Evolutionary conservation across 768 basidiomycete genomes (phyloP).

Genomic region (Calocybe cyanea): DNA sequence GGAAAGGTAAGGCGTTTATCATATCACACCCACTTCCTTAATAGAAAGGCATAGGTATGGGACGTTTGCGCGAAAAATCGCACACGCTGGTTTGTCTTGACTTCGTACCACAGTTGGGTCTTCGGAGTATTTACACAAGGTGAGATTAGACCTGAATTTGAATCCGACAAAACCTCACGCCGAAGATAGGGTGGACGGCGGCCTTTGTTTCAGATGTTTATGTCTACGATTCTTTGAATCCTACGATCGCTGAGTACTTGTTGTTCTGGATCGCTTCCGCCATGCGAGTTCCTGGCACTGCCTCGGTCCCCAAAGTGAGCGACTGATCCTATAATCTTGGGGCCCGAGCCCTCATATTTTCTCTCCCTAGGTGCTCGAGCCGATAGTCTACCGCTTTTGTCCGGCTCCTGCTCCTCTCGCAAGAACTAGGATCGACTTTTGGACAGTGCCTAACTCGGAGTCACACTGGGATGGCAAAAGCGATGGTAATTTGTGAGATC

Average conservation of each 20-base stretch:
- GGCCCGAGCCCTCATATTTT: constrained; percentile 10
- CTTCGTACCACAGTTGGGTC: constrained; percentile 57
- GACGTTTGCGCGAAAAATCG: constrained; percentile 47
- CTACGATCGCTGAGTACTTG: constrained; percentile 49
- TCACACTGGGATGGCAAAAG: constrained; percentile 43
- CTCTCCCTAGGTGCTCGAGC: constrained; percentile 39
- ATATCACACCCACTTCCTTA: background rate
- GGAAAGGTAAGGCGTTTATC: constrained; percentile 39
- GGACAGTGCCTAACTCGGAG: constrained; percentile 31
- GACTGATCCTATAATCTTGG: constrained; percentile 17
- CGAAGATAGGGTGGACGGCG: constrained; percentile 43
- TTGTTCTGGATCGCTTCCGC: constrained; percentile 56
- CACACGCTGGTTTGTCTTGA: constrained; percentile 54
- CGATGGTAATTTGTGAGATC: constrained; percentile 24
- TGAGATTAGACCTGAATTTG: constrained; percentile 17
- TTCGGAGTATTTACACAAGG: constrained; percentile 61
- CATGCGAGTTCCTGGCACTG: constrained; percentile 34
- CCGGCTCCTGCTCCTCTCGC: constrained; percentile 23
- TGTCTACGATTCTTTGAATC: constrained; percentile 32
- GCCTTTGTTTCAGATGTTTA: constrained; percentile 49
- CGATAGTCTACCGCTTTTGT: constrained; percentile 24
- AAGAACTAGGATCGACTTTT: constrained; percentile 19
- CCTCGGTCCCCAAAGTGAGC: constrained; percentile 38
- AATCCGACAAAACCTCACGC: background rate
- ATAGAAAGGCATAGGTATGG: constrained; percentile 40